A percentile compares a stretch with the other conserved stretches of the same genome.
Conservation (phyloP, 495 filamentous ascomycete genomes). For the Penicillium daleae region DNA sequence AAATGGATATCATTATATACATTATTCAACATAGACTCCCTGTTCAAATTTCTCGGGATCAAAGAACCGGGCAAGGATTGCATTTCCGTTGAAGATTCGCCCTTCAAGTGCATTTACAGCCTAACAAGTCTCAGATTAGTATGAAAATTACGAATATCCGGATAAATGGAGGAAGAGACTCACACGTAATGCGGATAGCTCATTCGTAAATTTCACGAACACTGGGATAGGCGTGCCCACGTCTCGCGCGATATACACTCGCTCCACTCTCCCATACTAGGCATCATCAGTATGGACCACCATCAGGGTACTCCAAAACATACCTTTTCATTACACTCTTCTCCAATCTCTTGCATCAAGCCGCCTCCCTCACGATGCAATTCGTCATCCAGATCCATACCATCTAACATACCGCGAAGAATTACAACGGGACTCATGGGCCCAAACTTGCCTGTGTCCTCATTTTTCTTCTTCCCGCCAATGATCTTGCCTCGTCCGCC, state of each 20-base stretch:
- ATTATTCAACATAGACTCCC: constrained; percentile 61
- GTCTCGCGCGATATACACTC: constrained; percentile 71
- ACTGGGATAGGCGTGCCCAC: constrained; percentile 62
- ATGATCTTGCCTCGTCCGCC: constrained; percentile 80
- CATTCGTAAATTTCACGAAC: constrained; percentile 88
- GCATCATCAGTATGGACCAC: constrained; percentile 6
- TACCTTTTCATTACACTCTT: constrained; percentile 82
- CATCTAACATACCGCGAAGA: constrained; percentile 78
- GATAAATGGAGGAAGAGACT: constrained; percentile 32
- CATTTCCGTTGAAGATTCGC: constrained; percentile 83
- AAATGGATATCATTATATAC: constrained; percentile 6
- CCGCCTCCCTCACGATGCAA: constrained; percentile 62
- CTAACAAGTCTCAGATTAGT: constrained; percentile 40
- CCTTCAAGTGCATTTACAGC: constrained; percentile 87
- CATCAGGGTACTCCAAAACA: constrained; percentile 19
- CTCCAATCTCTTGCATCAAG: constrained; percentile 90
- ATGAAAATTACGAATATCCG: background rate
- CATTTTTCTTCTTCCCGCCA: constrained; percentile 58
- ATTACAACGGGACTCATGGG: constrained; percentile 79
- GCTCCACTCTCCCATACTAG: constrained; percentile 83
- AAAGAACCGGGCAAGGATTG: constrained; percentile 77
- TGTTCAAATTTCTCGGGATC: constrained; percentile 78
- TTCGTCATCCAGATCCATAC: constrained; percentile 74
- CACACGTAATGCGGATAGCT: constrained; percentile 79
- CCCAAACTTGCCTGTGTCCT: constrained; percentile 68